A percentile compares a stretch with the other conserved stretches of the same genome.
These are phyloP conservation scores for Odonthalia washingtoniensis DNA, from an alignment of 31 red algal species.

Conservation along the genomic window DNA sequence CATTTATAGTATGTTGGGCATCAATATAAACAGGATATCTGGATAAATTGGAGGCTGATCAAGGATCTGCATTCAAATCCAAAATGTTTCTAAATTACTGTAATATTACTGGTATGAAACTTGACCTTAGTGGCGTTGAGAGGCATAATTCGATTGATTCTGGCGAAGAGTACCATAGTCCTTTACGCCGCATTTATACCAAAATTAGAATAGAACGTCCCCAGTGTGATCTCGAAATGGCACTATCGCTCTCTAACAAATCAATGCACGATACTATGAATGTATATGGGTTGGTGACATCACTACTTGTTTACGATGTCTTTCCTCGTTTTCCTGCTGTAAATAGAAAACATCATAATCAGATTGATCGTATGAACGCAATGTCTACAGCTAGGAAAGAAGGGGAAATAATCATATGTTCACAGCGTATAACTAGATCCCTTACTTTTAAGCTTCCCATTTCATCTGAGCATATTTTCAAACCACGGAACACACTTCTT, in stretches of 20 bases:
- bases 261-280: background rate
- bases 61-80: constrained; percentile 24
- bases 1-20: constrained; percentile 4
- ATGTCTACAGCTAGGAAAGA: constrained; percentile 10
- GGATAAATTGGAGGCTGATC: constrained; percentile 9
- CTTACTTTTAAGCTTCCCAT: background rate
- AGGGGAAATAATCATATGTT: background rate
- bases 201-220: background rate
- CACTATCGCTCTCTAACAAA: background rate
- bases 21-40: constrained; percentile 7
- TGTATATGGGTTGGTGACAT: background rate
- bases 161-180: background rate
- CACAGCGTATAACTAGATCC: background rate
- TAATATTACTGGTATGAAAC: background rate
- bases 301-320: background rate
- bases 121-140: too few species aligned
- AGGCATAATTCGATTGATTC: background rate
- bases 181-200: background rate
- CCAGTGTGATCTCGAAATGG: background rate
- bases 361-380: background rate
- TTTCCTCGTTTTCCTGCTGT: too few species aligned
- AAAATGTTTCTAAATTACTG: background rate
- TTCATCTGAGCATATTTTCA: background rate
- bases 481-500: background rate
- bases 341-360: too few species aligned